These are phyloP conservation scores for Posidonia australis DNA, from an alignment of 106 monocot genomes.

Conservation along the genomic window DNA sequence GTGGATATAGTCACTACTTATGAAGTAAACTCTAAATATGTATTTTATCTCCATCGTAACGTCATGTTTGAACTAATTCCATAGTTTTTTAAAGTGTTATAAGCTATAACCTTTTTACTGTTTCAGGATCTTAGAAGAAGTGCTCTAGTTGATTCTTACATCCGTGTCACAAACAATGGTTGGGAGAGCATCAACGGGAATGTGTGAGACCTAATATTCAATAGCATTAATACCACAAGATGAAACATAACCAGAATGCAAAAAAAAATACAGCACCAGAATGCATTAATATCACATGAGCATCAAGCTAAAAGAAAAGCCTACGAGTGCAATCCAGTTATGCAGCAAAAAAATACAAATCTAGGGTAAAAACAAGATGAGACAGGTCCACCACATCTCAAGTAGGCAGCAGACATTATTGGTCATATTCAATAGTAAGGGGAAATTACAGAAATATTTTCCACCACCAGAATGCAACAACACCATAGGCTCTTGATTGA, in stretches of 20 bases:
- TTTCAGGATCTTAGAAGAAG: conserved; percentile 69
- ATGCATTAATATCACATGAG: no score
- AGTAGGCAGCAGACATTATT: neutral
- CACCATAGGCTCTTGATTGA: neutral
- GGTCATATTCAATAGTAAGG: neutral
- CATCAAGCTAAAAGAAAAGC: no score
- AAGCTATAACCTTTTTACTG: neutral
- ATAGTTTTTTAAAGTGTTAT: neutral
- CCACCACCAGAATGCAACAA: neutral
- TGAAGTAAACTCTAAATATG: no score
- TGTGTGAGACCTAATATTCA: conserved; percentile 26
- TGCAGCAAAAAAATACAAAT: no score
- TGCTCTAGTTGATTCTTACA: conserved; percentile 66
- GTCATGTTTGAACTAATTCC: neutral
- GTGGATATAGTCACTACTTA: no score
- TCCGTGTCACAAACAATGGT: conserved; percentile 76
- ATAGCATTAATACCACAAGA: no score
- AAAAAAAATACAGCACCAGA: no score
- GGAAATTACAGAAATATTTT: neutral
- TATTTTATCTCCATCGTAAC: neutral
- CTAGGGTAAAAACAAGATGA: no score
- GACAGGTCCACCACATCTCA: no score
- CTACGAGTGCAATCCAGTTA: no score
- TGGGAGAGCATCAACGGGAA: conserved; percentile 66
- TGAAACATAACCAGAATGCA: no score